Conservation (phyloP, 768 basidiomycete genomes). For the Xanthoconium purpureum region DNA sequence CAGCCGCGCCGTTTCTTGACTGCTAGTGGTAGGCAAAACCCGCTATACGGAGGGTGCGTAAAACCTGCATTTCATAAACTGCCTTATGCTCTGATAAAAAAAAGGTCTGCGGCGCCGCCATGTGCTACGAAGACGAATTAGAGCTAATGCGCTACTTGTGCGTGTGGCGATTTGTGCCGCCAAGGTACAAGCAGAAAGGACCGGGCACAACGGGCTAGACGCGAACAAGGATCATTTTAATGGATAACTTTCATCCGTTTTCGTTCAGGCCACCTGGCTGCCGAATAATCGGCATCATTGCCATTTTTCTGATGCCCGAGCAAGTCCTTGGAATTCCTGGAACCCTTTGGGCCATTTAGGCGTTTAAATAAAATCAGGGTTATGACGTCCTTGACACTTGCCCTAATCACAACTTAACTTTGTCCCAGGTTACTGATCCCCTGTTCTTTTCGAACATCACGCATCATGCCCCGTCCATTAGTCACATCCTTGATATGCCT, state of each 20-base stretch:
- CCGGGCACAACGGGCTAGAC: constrained; percentile 10
- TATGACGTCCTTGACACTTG: constrained; percentile 21
- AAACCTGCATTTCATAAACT: neutral
- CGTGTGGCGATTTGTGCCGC: constrained; percentile 14
- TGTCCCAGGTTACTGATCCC: constrained; percentile 10
- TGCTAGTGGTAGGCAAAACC: constrained; percentile 1
- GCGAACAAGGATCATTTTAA: constrained; percentile 2
- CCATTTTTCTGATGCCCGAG: constrained; percentile 2
- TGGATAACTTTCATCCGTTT: constrained; percentile 1
- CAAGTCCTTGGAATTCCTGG: constrained; percentile 7
- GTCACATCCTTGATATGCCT: constrained; percentile 20
- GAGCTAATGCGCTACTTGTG: constrained; percentile 1
- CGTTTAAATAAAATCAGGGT: constrained; percentile 23
- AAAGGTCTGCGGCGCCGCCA: constrained; percentile 12
- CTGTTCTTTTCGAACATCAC: constrained; percentile 1
- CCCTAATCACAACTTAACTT: constrained; percentile 27
- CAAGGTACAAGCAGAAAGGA: constrained; percentile 1
- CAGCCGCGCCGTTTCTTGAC: constrained; percentile 9
- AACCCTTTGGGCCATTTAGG: constrained; percentile 1
- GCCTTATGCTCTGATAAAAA: constrained; percentile 6
- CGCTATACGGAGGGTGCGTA: constrained; percentile 13
- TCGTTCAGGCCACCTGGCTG: neutral
- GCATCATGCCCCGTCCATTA: neutral
- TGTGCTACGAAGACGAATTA: constrained; percentile 3
- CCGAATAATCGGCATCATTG: constrained; percentile 10